Conservation (phyloP, 2,329 filamentous ascomycete genomes). For the Hypoxylon sp. region DNA sequence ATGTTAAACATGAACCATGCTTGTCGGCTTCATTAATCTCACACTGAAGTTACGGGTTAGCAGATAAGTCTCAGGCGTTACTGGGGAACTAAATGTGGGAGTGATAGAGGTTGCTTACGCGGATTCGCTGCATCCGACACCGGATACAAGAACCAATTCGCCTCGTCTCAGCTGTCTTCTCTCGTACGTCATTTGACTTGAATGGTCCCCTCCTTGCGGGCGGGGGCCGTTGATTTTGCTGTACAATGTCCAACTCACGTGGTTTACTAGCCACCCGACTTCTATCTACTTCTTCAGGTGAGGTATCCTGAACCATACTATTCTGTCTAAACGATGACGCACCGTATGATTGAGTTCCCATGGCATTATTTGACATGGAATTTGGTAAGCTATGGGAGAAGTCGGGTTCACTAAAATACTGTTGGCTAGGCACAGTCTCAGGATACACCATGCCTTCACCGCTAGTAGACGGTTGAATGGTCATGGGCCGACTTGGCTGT, state of each 20-base stretch:
- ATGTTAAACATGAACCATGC: constrained; percentile 66
- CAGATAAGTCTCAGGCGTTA: constrained; percentile 3
- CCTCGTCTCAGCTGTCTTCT: constrained; percentile 70
- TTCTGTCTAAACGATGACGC: constrained; percentile 43
- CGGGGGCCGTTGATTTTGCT: constrained; percentile 56
- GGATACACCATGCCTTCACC: constrained; percentile 61
- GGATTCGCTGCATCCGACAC: constrained; percentile 73
- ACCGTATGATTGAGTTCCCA: constrained; percentile 40
- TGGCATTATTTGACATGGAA: constrained; percentile 45
- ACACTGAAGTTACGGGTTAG: constrained; percentile 60
- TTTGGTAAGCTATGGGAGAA: constrained; percentile 45
- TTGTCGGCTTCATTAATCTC: constrained; percentile 65
- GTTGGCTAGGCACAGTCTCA: constrained; percentile 44
- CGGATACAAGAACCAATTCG: constrained; percentile 72
- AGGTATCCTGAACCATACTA: constrained; percentile 30
- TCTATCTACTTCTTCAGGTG: constrained; percentile 43
- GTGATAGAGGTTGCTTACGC: constrained; percentile 60
- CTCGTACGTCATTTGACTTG: constrained; percentile 65
- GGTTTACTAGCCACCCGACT: constrained; percentile 38
- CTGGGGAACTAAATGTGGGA: constrained; percentile 11
- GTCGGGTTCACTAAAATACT: constrained; percentile 48
- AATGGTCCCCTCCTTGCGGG: constrained; percentile 67
- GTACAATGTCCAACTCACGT: constrained; percentile 55
- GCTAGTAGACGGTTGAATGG: constrained; percentile 53
- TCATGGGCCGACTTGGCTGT: constrained; percentile 54